Conservation (phyloP, 495 filamentous ascomycete genomes). For the Aspergillus sparsus region DNA sequence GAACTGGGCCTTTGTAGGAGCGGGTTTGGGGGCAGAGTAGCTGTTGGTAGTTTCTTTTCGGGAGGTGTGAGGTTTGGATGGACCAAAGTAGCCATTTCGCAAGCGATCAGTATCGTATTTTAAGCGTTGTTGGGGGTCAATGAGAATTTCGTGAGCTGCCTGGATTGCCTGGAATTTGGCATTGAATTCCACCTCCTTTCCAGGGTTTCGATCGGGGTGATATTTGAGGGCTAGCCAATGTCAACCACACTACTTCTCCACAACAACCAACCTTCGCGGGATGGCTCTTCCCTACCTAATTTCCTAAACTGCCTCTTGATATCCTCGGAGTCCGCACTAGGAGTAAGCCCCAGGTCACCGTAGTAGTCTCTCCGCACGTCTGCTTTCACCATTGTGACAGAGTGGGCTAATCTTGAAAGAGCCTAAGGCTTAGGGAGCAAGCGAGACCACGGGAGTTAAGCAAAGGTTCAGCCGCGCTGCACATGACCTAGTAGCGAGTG, state of each 20-base stretch:
- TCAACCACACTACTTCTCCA: constrained; percentile 3
- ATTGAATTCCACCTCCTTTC: constrained; percentile 73
- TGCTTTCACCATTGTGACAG: constrained; percentile 67
- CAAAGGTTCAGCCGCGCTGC: constrained; percentile 17
- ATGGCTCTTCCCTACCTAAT: constrained; percentile 58
- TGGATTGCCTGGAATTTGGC: constrained; percentile 84
- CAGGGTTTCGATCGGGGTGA: constrained; percentile 89
- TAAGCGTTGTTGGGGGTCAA: constrained; percentile 61
- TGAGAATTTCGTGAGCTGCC: constrained; percentile 79
- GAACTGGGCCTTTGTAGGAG: constrained; percentile 31
- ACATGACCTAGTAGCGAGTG: constrained; percentile 28
- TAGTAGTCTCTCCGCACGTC: constrained; percentile 82
- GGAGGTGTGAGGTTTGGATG: constrained; percentile 32
- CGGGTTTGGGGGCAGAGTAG: constrained; percentile 33
- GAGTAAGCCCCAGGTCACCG: constrained; percentile 70
- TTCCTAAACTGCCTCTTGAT: constrained; percentile 87
- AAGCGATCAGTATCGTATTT: constrained; percentile 78
- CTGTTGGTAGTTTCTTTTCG: constrained; percentile 32
- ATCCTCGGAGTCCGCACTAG: constrained; percentile 64
- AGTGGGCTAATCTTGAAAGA: constrained; percentile 1
- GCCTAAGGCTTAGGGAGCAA: constrained; percentile 19
- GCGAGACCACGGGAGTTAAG: constrained; percentile 27
- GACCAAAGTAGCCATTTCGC: constrained; percentile 47
- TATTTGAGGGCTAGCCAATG: constrained; percentile 67
- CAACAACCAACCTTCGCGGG: not conserved